A percentile compares a stretch with the other conserved stretches of the same genome.
These are phyloP conservation scores for Laetiporus sulphureus DNA, from an alignment of 1,284 basidiomycete genomes.

Conservation along the genomic window DNA sequence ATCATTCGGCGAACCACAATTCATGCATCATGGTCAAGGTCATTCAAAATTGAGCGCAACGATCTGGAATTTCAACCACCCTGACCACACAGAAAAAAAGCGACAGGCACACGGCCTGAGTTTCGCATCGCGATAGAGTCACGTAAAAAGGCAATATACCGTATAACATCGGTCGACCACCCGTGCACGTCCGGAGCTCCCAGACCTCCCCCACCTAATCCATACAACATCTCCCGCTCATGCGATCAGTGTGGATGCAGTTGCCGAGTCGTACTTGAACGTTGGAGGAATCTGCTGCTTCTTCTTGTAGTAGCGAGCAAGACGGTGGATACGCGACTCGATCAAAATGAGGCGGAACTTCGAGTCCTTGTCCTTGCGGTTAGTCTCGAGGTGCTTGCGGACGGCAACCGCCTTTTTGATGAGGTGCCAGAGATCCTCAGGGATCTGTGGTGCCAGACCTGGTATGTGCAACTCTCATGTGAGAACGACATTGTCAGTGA, in stretches of 20 bases:
- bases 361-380: slow-evolving; percentile 98
- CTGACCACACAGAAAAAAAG: too few species aligned
- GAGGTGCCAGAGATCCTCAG: slow-evolving; percentile 99
- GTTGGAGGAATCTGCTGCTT: slow-evolving; percentile 96
- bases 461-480: background rate
- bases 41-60: too few species aligned
- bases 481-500: slow-evolving; percentile 4
- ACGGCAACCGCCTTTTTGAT: slow-evolving; percentile 99
- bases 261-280: slow-evolving; percentile 96
- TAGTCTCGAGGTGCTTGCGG: slow-evolving; percentile 97
- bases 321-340: slow-evolving; percentile 97
- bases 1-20: too few species aligned
- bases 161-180: slow-evolving; percentile 17
- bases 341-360: slow-evolving; percentile 98
- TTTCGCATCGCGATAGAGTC: slow-evolving; percentile 22
- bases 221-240: slow-evolving; percentile 30
- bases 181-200: slow-evolving; percentile 8
- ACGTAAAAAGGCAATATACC: slow-evolving; percentile 23
- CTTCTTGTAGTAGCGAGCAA: slow-evolving; percentile 95
- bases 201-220: slow-evolving; percentile 10
- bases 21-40: too few species aligned
- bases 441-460: slow-evolving; percentile 97
- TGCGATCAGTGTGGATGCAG: slow-evolving; percentile 82
- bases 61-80: too few species aligned
- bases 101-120: too few species aligned